Evolutionary conservation across 192 early-diverging fungal genomes (phyloP), one percentile per base, ranked within the genome.

Genomic region (Dissophora ornata): DNA sequence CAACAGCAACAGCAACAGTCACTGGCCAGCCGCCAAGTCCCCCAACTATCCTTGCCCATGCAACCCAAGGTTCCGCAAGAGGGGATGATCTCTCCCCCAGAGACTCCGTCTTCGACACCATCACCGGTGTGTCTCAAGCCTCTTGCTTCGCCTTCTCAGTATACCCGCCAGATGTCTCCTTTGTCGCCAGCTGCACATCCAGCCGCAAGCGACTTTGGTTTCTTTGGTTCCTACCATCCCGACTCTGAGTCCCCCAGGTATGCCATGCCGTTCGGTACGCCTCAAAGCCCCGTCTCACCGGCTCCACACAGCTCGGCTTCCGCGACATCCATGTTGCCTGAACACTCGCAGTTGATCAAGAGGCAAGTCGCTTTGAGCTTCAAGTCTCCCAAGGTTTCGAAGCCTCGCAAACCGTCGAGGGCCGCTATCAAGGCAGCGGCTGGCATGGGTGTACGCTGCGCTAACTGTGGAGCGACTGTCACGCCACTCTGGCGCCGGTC

Each of bases 401-500:
- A 77, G 64, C 57, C 51, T 22, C 73, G 73, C 53, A 77, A 77
- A 47, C 73, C 73, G 57, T 77, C 73, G 28, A 77, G 67, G 59
- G 73, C 73, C 1, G 73, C 73, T 4, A 62, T 77, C 73, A 77
- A 77, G 59, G 73, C 73, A 3, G 73, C 73, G 5, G 73, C 73
- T 4, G 73, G 73, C 29, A 62, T 62, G 73, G 65, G 65, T 32
- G 73, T 77, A 19, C 64, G 65, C 18, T 92, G 90, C 65, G 82
- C 85, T 50, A 93, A 93, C 67, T 93, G 91, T 59, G 86, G 86
- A 8, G 90, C 89, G 1, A 98, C 93, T 4, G 92, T 90, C 10
- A 99, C 97, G 16, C 91, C 95, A 3, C 84, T 99, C 16, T 99
- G 97, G 97, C 88, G 97, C 29, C 83, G 96, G 19, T 90, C 93